phyloP scores from a whole-genome alignment of 345 rosid species.

The Syzygium jambos region DNA sequence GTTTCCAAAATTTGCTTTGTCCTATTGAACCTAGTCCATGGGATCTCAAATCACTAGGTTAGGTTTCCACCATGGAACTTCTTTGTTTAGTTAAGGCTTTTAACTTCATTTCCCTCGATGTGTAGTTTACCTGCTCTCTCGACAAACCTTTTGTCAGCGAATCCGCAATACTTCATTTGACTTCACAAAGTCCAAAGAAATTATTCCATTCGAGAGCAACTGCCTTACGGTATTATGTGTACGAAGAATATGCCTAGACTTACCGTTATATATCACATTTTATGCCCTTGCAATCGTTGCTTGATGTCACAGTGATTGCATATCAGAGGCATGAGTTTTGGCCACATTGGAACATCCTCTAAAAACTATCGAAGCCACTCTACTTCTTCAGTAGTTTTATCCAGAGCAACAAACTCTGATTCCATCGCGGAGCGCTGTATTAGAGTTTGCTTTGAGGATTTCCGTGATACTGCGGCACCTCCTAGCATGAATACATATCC shows the following conservation, averaged over 20 bases:
- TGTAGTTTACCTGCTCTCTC: background rate
- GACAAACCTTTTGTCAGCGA: accelerated
- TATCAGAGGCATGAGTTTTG: background rate
- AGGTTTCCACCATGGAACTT: background rate
- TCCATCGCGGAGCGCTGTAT: background rate
- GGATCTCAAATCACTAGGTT: background rate
- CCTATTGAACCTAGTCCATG: background rate
- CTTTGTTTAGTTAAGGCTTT: background rate
- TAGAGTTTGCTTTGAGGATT: background rate
- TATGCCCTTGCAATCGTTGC: background rate
- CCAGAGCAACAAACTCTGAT: background rate
- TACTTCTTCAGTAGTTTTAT: background rate
- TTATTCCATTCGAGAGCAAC: background rate
- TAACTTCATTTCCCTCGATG: background rate
- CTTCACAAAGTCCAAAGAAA: background rate
- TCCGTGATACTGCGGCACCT: background rate
- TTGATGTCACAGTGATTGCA: background rate
- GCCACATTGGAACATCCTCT: background rate
- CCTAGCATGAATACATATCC: background rate
- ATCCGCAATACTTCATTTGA: background rate
- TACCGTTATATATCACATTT: background rate
- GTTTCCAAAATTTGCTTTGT: background rate
- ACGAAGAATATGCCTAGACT: background rate
- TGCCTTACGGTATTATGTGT: background rate
- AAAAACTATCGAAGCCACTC: background rate